phyloP scores from a whole-genome alignment of 2,329 filamentous ascomycete genomes.

The Ascomycota sp. region DNA sequence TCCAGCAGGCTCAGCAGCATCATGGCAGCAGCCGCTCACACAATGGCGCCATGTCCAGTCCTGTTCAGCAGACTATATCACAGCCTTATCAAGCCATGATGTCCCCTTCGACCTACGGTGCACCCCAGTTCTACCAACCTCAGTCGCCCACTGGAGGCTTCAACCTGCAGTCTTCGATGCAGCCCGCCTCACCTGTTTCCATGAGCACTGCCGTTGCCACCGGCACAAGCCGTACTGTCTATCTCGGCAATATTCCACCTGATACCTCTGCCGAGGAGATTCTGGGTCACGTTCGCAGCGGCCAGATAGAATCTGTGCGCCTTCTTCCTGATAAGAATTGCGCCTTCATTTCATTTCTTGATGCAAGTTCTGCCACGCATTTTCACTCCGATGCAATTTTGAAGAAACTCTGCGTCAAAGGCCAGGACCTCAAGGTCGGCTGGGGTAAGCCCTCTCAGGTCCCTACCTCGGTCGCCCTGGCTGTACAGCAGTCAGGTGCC shows the following conservation, averaged over 20 bases:
- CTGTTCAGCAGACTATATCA: constrained; percentile 55
- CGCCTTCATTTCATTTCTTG: constrained; percentile 96
- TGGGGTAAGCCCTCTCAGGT: constrained; percentile 98
- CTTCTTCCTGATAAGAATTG: constrained; percentile 97
- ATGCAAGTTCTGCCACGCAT: constrained; percentile 90
- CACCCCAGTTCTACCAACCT: constrained; percentile 64
- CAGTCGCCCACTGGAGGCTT: constrained; percentile 72
- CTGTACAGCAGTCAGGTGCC: constrained; percentile 89
- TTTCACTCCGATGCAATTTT: constrained; percentile 99
- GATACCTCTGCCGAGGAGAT: constrained; percentile 96
- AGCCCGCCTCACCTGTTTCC: constrained; percentile 51
- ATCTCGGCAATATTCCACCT: constrained; percentile 92
- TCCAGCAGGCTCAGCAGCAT: constrained; percentile 37
- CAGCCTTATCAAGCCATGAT: constrained; percentile 68
- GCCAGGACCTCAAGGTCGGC: constrained; percentile 97
- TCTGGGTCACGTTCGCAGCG: constrained; percentile 81
- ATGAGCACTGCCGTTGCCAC: constrained; percentile 63
- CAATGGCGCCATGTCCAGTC: constrained; percentile 45
- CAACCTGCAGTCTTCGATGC: constrained; percentile 30
- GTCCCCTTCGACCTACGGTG: constrained; percentile 64
- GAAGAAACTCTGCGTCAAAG: constrained; percentile 97
- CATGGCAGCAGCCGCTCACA: constrained; percentile 30
- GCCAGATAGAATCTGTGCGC: constrained; percentile 96
- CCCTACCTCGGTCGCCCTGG: constrained; percentile 86
- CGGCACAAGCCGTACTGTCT: constrained; percentile 86